Evolutionary conservation across 441 rosid species (phyloP).

Genomic region (Adansonia gregorii): DNA sequence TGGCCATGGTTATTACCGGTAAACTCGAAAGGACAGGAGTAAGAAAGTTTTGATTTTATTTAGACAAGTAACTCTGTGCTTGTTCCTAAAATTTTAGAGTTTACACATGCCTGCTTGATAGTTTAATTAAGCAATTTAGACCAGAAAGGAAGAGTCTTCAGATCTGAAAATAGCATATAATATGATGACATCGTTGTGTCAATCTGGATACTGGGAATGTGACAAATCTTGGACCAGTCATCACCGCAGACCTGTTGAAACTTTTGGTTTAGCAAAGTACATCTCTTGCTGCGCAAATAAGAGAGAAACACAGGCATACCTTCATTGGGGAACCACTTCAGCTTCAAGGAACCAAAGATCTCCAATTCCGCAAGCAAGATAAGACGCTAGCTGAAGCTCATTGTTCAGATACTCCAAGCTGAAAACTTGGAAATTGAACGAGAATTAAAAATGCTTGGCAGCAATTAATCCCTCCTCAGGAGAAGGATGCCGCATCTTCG

Average conservation of each 20-base stretch:
- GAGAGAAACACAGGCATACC: neutral
- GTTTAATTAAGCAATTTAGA: neutral
- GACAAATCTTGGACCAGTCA: neutral
- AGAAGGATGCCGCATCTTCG: neutral
- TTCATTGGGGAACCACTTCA: neutral
- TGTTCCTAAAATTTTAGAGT: neutral
- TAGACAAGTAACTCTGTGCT: neutral
- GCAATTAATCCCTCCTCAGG: constrained; percentile 16
- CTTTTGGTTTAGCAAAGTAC: neutral
- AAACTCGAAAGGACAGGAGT: neutral
- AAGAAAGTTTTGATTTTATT: neutral
- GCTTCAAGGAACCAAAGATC: neutral
- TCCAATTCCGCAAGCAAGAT: neutral
- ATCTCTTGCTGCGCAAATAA: neutral
- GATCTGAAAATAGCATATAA: neutral
- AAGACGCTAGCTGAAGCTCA: neutral
- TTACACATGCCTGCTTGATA: neutral
- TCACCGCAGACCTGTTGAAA: neutral
- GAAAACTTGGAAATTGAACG: neutral
- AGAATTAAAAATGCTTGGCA: neutral
- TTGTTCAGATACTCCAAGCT: neutral
- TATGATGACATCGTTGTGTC: neutral
- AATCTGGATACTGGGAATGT: neutral
- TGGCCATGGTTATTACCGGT: neutral
- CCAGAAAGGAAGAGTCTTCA: neutral